Conservation (phyloP, 306 rosid species). For the Begonia masoniana region DNA sequence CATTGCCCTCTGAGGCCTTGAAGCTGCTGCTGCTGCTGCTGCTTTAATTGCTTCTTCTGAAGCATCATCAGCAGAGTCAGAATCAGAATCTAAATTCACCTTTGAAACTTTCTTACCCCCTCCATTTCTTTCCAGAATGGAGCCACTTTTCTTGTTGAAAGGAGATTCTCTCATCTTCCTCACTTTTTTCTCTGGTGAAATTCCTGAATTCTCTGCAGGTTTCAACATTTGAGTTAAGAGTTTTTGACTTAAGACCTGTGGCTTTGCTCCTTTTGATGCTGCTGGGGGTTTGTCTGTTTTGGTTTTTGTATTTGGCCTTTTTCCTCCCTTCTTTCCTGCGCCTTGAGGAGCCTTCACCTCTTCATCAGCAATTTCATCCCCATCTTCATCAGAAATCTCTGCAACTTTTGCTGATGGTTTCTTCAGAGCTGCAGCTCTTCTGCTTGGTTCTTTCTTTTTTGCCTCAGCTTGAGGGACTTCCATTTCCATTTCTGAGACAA, state of each 20-base stretch:
- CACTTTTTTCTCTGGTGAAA: slow-evolving; percentile 77
- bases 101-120: slow-evolving; percentile 16
- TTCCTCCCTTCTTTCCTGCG: slow-evolving; percentile 42
- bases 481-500: slow-evolving; percentile 23
- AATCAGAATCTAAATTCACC: slow-evolving; percentile 24
- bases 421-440: slow-evolving; percentile 40
- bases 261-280: slow-evolving; percentile 30
- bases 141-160: slow-evolving; percentile 74
- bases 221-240: slow-evolving; percentile 48
- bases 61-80: slow-evolving; percentile 27
- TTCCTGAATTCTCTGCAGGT: slow-evolving; percentile 34
- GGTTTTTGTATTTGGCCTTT: slow-evolving; percentile 41
- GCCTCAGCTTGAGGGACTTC: slow-evolving; percentile 30
- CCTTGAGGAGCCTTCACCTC: slow-evolving; percentile 19
- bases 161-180: slow-evolving; percentile 89
- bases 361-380: slow-evolving; percentile 10
- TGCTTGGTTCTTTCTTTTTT: slow-evolving; percentile 32
- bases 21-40: slow-evolving; percentile 20
- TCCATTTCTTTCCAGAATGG: slow-evolving; percentile 34
- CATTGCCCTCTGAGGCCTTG: slow-evolving; percentile 44
- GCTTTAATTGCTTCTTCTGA: slow-evolving; percentile 23
- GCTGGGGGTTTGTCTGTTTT: slow-evolving; percentile 30
- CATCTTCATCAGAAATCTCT: slow-evolving; percentile 13
- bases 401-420: slow-evolving; percentile 23
- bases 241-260: slow-evolving; percentile 45